Base-by-base conservation (phyloP, 2,329 filamentous ascomycete species). In the Xylaria sp. region DNA sequence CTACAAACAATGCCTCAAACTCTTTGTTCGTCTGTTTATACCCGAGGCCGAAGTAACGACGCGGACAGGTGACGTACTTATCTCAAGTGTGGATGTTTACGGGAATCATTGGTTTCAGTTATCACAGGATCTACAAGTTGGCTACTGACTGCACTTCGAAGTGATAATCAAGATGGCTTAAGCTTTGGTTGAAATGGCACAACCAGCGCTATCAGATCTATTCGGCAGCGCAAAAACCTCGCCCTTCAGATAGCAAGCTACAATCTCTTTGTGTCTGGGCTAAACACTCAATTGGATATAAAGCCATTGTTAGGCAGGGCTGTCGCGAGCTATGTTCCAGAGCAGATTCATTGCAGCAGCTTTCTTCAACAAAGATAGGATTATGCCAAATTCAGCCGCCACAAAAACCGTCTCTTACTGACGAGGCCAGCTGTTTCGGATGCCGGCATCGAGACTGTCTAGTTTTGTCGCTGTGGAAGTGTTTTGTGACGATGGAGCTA, bases 401-500 rank as follows among this genome's bases (percentile, higher is more conserved):
- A n/a, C 23, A 23, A 38, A 7, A 44, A 60, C 48, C 13, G 15
- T 28, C 33, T 42, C n/a, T 59, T 48, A 60, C 31, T 57, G 54
- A 49, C 38, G 59, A 54, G 28, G 10, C 63, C 68, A 71, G 31
- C 71, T 68, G 17, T 57, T 68, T 59, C 72, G 60, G 51, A 72
- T 66, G 17, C 71, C 67, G 20, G 66, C 58, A 2, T 67, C 42
- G 38, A 68, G 46, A n/a, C 57, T 68, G 42, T 73, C 73, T 10
- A 58, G 71, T 36, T 72, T 72, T 23, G n/a, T 28, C 1, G 64
- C 63, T 1, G 65, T 58, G 6, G 64, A 42, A 6, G 69, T 59
- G 44, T 72, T 73, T 60, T 65, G 70, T 20, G 68, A 66, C n/a
- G 73, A 73, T 15, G 72, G 66, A 15, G 68, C 59, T 28, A 71